Conservation (phyloP, 1,284 basidiomycete species). For the Cutaneotrichosporon cyanovorans region DNA sequence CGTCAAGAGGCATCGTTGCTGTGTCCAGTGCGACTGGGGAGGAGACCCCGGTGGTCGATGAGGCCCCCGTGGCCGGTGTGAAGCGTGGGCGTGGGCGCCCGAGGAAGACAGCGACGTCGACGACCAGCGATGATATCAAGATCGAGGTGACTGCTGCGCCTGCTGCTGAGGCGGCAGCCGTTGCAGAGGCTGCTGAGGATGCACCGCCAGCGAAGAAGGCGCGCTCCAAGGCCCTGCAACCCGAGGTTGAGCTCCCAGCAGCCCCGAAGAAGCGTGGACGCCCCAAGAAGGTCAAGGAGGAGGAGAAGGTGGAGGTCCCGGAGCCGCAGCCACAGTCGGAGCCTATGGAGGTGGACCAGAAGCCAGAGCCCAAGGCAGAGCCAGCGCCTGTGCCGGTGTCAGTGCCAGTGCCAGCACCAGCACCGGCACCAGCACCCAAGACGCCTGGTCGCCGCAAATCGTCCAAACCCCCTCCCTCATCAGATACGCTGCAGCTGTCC, state of each 20-base stretch:
- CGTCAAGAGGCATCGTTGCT: constrained; percentile 37
- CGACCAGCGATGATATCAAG: constrained; percentile 6
- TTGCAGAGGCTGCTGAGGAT: constrained; percentile 1
- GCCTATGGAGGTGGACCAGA: not conserved
- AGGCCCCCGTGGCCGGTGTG: constrained; percentile 8
- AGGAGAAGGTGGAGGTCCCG: not conserved
- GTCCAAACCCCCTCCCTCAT: not conserved
- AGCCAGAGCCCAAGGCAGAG: not conserved
- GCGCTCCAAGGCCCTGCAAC: constrained; percentile 2
- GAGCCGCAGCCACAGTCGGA: not conserved
- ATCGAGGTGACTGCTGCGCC: constrained; percentile 2
- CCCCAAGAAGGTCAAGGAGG: constrained; percentile 5
- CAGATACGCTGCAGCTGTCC: not conserved
- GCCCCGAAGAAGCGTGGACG: constrained; percentile 9
- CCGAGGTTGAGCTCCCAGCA: not conserved
- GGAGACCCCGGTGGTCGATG: constrained; percentile 9
- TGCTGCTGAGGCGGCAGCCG: not conserved
- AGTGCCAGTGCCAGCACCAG: too few species aligned
- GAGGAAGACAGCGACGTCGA: constrained; percentile 14
- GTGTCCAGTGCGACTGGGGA: constrained; percentile 22
- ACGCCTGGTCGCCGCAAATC: constrained; percentile 1
- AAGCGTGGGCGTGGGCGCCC: constrained; percentile 22
- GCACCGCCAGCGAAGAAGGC: constrained; percentile 15
- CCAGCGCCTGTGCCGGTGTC: not conserved
- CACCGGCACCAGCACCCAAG: not conserved